Conservation (phyloP, 208 protist genomes). For the Herpetomonas samuelpessoai region DNA sequence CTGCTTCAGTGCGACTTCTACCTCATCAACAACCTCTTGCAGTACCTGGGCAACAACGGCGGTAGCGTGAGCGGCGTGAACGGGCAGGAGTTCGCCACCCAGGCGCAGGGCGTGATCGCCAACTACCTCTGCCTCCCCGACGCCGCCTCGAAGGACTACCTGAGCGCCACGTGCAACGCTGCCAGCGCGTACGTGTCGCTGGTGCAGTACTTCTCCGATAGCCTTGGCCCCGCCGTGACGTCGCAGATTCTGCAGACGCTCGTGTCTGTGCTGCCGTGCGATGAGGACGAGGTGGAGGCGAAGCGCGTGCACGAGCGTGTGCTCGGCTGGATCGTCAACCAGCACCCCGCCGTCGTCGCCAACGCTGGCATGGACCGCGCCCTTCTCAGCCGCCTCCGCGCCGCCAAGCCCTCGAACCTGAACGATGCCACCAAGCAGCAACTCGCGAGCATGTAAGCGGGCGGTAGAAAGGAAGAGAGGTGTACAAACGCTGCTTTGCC, state of each 20-base stretch:
- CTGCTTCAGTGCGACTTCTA: constrained; percentile 74
- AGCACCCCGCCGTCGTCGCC: constrained; percentile 40
- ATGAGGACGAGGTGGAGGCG: constrained; percentile 74
- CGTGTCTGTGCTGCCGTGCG: constrained; percentile 48
- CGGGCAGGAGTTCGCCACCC: constrained; percentile 37
- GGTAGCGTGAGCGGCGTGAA: constrained; percentile 20
- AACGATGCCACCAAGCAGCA: constrained; percentile 52
- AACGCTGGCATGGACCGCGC: constrained; percentile 16
- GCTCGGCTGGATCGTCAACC: constrained; percentile 51
- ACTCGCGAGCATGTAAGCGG: constrained; percentile 45
- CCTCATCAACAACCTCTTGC: constrained; percentile 69
- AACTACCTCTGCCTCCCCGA: constrained; percentile 37
- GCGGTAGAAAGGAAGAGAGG: no score
- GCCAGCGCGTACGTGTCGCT: constrained; percentile 61
- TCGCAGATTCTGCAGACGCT: constrained; percentile 39
- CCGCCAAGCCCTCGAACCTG: constrained; percentile 31
- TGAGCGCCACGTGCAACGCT: constrained; percentile 64
- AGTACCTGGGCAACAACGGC: constrained; percentile 43
- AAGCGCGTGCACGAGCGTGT: constrained; percentile 68
- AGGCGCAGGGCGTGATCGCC: constrained; percentile 35
- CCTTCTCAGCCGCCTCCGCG: constrained; percentile 42
- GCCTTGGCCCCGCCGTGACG: constrained; percentile 15
- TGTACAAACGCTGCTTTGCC: no score
- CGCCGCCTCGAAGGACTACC: constrained; percentile 33
- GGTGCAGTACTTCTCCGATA: constrained; percentile 46